Base-by-base conservation (phyloP, 1,284 basidiomycete species). In the Sphagnurus paluster region DNA sequence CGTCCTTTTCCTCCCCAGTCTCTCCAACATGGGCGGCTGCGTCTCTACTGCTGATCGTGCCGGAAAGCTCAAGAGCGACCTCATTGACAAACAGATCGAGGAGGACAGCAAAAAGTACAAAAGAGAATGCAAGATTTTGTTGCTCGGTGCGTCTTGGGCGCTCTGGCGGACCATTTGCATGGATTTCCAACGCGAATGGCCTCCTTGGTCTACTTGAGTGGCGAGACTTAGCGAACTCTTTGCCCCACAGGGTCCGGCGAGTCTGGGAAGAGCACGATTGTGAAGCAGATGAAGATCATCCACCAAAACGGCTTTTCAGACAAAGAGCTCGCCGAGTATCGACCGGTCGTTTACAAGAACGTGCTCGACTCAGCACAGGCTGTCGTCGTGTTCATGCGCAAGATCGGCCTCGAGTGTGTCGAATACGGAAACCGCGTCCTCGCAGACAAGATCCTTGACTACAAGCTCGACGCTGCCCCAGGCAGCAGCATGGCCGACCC, bases 281-380 rank as follows among this genome's bases (percentile, higher is more conserved):
- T 98, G 38, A 98, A 98, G 69, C 95, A 98, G 70, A 98, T 98
- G 95, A 98, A 97, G 77, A 98, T 98, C 55, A 96, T 98, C 50
- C 93, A 98, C 68, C 93, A 98, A 67, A 87, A 90, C 59, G 96
- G 96, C 8, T 98, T 94, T 70, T 84, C 84, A 0, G 68, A 70
- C 16, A 80, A 91, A 1, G 95, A 98, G 67, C 79, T 94, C 33
- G 71, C 87, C 50, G 75, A 83, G 2, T 97, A 84, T 70, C 79
- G 89, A 26, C 79, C 86, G 1, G 86, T 88, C 16, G 85, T 98
- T 37, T 90, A 94, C 79, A 68, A 90, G 76, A 88, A 88, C 64
- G 82, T 94, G 4, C 72, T 95, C 54, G 93, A 96, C 63, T 93
- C 87, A 2, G 93, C 93, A 0, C 92, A 97, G 63, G 87, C 90